Evolutionary conservation across 352 stramenopile genomes (phyloP), one percentile per base, ranked within the genome.

Genomic region (Globisporangium splendens): DNA sequence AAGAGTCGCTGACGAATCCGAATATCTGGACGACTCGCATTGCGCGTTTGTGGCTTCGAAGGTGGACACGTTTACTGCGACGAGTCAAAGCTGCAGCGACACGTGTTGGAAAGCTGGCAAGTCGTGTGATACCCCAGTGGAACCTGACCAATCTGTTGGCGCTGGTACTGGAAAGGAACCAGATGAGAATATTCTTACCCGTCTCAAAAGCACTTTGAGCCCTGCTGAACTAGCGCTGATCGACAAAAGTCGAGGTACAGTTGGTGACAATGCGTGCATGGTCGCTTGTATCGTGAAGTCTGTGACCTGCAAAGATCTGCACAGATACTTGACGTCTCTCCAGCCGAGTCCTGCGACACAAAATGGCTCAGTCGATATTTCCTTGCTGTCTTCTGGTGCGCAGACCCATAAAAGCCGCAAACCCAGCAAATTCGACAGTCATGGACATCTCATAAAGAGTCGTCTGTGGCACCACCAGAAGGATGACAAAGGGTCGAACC

Each of bases 1-100:
- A 12, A 59, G 65, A 33, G 63, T 72, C 17, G 56, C 56, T 7
- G 77, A 89, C 41, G 68, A 84, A 54, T 88, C 76, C 0, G 79
- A 92, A 56, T 87, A 86, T 42, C 41, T 90, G 17, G 82, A 92
- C 31, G 73, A 92, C 47, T 83, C 72, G 42, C 66, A 91, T 53
- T 69, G 59, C 41, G 50, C 41, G 18, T 47, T 80, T 22, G 67
- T 89, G 46, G 73, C 65, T 46, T 56, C 54, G 12, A 74, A 76
- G 44, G 54, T 91, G 8, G 73, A 77, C 43, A 65, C 63, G 39
- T 89, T 78, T 49, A 33, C 75, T 7, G 46, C 56, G 8, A 47
- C 59, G 18, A 61, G 56, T 15, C 62, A 66, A 8, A 50, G 43
- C 0, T 91, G 82, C 56, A 79, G 73, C 13, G 63, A 54, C 1